Base-by-base conservation (phyloP, 1,284 basidiomycete genomes). In the Pseudozyma tsukubaensis region DNA sequence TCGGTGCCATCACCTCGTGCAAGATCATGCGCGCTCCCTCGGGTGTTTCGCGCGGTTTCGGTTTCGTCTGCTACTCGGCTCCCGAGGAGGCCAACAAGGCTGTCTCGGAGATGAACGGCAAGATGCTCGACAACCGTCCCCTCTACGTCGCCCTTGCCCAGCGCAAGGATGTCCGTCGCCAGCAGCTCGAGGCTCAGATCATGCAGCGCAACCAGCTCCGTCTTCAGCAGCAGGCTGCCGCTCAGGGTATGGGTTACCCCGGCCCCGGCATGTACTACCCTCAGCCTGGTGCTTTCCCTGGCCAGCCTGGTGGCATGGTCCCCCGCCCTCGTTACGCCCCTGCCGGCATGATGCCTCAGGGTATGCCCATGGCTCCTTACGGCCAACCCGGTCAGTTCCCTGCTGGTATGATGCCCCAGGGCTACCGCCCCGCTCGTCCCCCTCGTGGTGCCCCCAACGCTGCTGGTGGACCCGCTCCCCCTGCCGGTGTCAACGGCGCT, bases 71-170 rank as follows among this genome's bases (percentile, higher is more conserved):
- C 88, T 99, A 95, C 89, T 94, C 94, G 47, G 92, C 94, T 65
- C 95, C 97, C 57, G 97, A 99, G 81, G 97, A 99, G 88, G 96
- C 97, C 51, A 98, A 94, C 85, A 99, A 98, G 88, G 97, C 97
- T 69, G 95, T 99, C 75, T 93, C 94, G 59, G 97, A 99, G 88
- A 97, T 99, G 95, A 99, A 99, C 90, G 97, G 97, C 89, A 98
- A 98, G 89, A 99, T 99, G 92, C 94, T 99, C 84, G 95, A 96
- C 78, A 90, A 92, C 83, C 99, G 99, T 87, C 97, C 97, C 57
- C 91, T 99, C 81, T 99, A 99, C 86, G 97, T 99, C 84, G 96
- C 96, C 56, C 91, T 98, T 69, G 97, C 97, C 79, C 97, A 99
- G 87, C 94, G 96, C 82, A 95, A 96, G 81, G 97, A 99, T 85